These are phyloP conservation scores for Solanum hybrid DNA, from an alignment of 305 asterid species.

Conservation along the genomic window DNA sequence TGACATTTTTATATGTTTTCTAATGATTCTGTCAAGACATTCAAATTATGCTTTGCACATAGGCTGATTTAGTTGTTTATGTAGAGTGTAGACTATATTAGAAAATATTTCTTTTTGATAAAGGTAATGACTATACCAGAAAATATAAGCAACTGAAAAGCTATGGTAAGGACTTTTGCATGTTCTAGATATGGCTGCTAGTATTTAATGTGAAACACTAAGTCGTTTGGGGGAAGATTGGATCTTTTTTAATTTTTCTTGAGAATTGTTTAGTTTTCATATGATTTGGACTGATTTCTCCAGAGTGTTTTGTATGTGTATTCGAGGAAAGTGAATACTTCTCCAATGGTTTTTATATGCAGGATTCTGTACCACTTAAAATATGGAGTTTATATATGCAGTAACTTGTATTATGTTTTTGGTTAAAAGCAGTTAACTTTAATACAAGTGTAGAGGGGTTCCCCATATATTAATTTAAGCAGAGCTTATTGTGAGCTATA, in stretches of 20 bases:
- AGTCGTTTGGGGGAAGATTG: not conserved
- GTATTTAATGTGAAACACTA: not conserved
- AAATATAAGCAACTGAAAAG: not conserved
- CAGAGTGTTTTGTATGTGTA: not conserved
- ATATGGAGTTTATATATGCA: not conserved
- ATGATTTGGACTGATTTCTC: not conserved
- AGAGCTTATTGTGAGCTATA: not conserved
- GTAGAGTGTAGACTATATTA: not conserved
- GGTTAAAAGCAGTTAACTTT: not conserved
- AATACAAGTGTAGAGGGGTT: not conserved
- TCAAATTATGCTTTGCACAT: not conserved
- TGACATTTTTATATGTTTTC: not conserved
- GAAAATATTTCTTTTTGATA: too few species aligned
- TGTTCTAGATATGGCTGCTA: not conserved
- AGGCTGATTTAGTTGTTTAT: not conserved
- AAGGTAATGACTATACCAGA: not conserved
- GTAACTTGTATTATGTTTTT: not conserved
- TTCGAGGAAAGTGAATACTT: not conserved
- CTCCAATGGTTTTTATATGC: not conserved
- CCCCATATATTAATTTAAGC: not conserved
- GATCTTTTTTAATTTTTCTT: not conserved
- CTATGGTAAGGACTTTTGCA: not conserved
- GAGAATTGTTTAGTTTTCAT: not conserved
- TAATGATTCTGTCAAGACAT: not conserved
- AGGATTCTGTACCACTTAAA: not conserved